Evolutionary conservation across 106 monocot species (phyloP).

Genomic region (Acorus calamus): DNA sequence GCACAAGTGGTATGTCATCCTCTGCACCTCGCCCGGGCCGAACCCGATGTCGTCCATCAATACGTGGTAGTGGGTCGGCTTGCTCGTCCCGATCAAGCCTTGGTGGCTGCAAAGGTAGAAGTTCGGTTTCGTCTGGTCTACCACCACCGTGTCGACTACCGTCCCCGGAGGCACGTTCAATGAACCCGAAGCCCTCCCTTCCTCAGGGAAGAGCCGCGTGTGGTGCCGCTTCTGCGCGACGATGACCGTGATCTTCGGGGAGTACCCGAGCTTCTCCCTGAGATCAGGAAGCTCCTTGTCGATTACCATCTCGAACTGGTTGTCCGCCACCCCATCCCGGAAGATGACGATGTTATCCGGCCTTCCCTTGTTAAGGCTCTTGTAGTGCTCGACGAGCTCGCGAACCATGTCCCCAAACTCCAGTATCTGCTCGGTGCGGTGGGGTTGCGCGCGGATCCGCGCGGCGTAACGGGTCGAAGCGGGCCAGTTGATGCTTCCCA

Average conservation of each 20-base stretch:
- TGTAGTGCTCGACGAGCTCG: slow-evolving; percentile 17
- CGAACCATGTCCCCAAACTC: slow-evolving; percentile 24
- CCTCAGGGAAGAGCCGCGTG: slow-evolving; percentile 27
- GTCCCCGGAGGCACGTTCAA: slow-evolving; percentile 38
- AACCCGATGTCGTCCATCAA: slow-evolving; percentile 26
- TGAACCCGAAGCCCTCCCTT: background rate
- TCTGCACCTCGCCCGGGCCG: slow-evolving; percentile 26
- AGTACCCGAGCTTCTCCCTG: background rate
- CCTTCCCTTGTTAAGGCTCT: slow-evolving; percentile 1
- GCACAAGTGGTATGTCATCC: slow-evolving; percentile 25
- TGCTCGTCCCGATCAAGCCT: slow-evolving; percentile 36
- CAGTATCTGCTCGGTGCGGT: slow-evolving; percentile 21
- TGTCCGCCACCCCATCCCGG: slow-evolving; percentile 48
- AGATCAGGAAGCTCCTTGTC: slow-evolving; percentile 30
- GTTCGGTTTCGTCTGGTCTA: slow-evolving; percentile 16
- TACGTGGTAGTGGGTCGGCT: slow-evolving; percentile 35
- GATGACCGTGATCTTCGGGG: slow-evolving; percentile 22
- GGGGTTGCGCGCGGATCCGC: slow-evolving; percentile 19
- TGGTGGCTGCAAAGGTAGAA: slow-evolving; percentile 46
- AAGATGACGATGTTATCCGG: slow-evolving; percentile 38
- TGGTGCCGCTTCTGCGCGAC: slow-evolving; percentile 46
- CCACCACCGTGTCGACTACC: slow-evolving; percentile 35
- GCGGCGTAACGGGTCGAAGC: slow-evolving; percentile 12
- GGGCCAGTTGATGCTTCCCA: slow-evolving; percentile 19
- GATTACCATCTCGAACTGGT: slow-evolving; percentile 46